phyloP scores from a whole-genome alignment of 257 asterid species.

The Solanum pennellii region DNA sequence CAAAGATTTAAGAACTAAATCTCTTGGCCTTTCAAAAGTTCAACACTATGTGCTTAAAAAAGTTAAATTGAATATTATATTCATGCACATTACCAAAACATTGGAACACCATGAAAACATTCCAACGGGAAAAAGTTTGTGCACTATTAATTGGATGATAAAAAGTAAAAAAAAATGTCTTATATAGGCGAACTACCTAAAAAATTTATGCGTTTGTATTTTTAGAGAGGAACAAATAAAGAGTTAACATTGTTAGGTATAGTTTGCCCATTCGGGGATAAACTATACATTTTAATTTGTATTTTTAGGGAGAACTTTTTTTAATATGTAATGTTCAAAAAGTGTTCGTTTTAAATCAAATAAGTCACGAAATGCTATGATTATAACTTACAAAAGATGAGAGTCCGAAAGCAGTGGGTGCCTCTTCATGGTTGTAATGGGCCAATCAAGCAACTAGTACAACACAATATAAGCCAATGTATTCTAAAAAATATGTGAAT shows the following conservation, averaged over 20 bases:
- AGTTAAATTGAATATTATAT: not conserved
- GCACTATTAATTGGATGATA: not conserved
- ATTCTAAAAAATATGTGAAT: not conserved
- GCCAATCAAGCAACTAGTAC: not conserved
- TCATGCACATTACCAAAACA: not conserved
- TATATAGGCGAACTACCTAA: not conserved
- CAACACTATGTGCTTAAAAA: not conserved
- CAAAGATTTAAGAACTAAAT: not conserved
- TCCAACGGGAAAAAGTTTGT: not conserved
- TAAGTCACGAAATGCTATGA: not conserved
- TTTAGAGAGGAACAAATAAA: too few species aligned
- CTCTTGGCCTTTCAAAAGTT: not conserved
- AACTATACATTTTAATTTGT: too few species aligned
- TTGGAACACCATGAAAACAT: not conserved
- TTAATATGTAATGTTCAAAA: not conserved
- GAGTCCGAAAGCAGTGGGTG: not conserved
- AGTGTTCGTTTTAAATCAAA: too few species aligned
- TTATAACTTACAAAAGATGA: too few species aligned
- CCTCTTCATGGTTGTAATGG: not conserved
- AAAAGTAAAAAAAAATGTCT: not conserved
- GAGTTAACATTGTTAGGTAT: not conserved
- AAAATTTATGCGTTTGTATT: not conserved
- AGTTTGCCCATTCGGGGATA: too few species aligned
- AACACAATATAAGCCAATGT: not conserved
- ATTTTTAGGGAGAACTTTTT: rapidly evolving